Percentiles rank a stretch among this genome's conserved stretches.
These are phyloP conservation scores for Kazachstania psychrophila DNA, from an alignment of 805 yeast species.

Conservation along the genomic window DNA sequence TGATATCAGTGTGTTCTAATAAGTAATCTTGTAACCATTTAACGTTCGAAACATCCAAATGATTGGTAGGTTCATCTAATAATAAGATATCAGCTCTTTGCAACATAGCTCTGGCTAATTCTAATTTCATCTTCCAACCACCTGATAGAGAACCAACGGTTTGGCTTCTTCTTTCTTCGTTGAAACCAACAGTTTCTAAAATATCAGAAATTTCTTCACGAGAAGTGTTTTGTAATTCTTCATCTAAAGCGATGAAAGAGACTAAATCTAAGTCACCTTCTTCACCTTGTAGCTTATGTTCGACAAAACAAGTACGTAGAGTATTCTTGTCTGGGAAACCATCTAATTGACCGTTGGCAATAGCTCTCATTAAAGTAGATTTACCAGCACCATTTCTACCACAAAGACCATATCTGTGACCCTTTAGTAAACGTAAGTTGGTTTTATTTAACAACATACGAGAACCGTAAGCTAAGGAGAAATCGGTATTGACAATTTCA, in stretches of 20 bases:
- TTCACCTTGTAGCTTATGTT: constrained; percentile 90
- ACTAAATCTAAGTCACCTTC: constrained; percentile 89
- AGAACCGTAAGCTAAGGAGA: constrained; percentile 94
- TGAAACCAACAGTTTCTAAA: constrained; percentile 78
- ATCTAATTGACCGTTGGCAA: constrained; percentile 91
- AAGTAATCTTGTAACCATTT: constrained; percentile 90
- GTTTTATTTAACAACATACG: constrained; percentile 95
- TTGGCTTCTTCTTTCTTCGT: constrained; percentile 81
- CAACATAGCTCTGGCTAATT: constrained; percentile 96
- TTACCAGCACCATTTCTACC: constrained; percentile 99
- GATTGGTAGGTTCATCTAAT: constrained; percentile 97
- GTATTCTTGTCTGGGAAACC: constrained; percentile 90
- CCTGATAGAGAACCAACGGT: constrained; percentile 92
- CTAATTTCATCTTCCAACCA: constrained; percentile 99
- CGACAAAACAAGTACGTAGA: constrained; percentile 90
- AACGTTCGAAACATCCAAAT: constrained; percentile 88
- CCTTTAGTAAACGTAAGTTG: constrained; percentile 74
- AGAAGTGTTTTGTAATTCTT: constrained; percentile 58
- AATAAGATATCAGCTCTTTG: constrained; percentile 92
- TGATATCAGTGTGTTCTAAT: constrained; percentile 71
- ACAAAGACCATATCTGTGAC: constrained; percentile 95
- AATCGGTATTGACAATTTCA: constrained; percentile 87
- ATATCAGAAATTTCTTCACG: constrained; percentile 68
- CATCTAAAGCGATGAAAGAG: constrained; percentile 79
- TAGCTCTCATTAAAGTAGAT: constrained; percentile 93